Evolutionary conservation across 2,329 filamentous ascomycete species (phyloP).

Genomic region (Nemania serpens): DNA sequence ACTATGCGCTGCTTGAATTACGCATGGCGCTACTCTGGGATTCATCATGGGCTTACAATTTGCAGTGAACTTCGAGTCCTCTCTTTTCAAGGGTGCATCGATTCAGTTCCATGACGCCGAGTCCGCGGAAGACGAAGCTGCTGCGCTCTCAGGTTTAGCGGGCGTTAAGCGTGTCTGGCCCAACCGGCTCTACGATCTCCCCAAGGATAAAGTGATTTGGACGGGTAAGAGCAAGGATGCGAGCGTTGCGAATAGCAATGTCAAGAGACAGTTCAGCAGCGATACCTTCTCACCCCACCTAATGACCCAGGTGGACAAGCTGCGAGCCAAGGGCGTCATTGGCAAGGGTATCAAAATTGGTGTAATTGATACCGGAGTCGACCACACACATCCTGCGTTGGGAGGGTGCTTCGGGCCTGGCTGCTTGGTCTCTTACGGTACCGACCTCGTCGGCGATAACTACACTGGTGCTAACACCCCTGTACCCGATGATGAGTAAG

Average conservation of each 20-base stretch:
- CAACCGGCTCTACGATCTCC: slow-evolving; percentile 51
- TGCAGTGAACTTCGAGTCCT: slow-evolving; percentile 51
- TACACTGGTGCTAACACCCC: slow-evolving; percentile 47
- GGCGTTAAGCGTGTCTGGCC: slow-evolving; percentile 57
- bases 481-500: slow-evolving; percentile 38
- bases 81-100: slow-evolving; percentile 59
- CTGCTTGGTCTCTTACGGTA: slow-evolving; percentile 61
- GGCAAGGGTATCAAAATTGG: slow-evolving; percentile 59
- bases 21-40: background rate
- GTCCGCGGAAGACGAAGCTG: slow-evolving; percentile 49
- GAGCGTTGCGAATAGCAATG: slow-evolving; percentile 32
- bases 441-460: slow-evolving; percentile 54
- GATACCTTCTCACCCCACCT: slow-evolving; percentile 56
- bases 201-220: slow-evolving; percentile 48
- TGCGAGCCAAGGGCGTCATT: slow-evolving; percentile 52
- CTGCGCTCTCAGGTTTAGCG: slow-evolving; percentile 47
- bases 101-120: slow-evolving; percentile 55
- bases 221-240: slow-evolving; percentile 47
- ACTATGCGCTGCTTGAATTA: background rate
- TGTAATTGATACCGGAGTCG: slow-evolving; percentile 61
- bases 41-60: slow-evolving; percentile 2
- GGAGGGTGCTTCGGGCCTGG: slow-evolving; percentile 66
- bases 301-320: slow-evolving; percentile 61
- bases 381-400: slow-evolving; percentile 66
- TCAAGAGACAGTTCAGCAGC: slow-evolving; percentile 41